Evolutionary conservation across 129 eudicot species (phyloP), one percentile per base, ranked within the genome.

Genomic region (Escallonia rubra): DNA sequence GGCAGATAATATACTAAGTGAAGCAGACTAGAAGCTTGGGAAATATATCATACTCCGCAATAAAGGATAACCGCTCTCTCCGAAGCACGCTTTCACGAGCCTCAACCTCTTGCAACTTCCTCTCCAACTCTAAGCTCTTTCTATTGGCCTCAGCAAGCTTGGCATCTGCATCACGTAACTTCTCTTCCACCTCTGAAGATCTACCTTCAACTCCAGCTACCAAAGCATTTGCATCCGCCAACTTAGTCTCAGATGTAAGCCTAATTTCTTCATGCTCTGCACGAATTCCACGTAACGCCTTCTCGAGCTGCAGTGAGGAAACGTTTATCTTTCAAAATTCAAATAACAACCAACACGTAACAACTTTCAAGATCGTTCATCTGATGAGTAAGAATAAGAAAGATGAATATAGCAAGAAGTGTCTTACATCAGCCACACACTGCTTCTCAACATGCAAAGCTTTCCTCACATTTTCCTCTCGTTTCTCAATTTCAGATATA

Each of bases 111-210:
- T 85, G 87, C 76, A 85, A 47, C 78, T 79, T 89, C 79, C 85
- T 85, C 68, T 94, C 97, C 65, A 94, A 8, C 66, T 90, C 97
- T 70, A 80, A 63, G 81, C 77, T 79, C 80, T 85, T 90, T 73
- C 90, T 73, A 66, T 75, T 82, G 46, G 78, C 87, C 81, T 90
- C 99, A 50, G 94, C 87, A 72, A 85, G 92, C 72, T 76, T 94
- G 13, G 89, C 84, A 75, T 87, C 89, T 11, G 88, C 97, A 57
- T 78, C 78, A 66, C 52, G 81, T 79, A 90, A 68, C 71, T 85
- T 94, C 43, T 78, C 82, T 62, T 87, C 87, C 64, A 90, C 83
- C 67, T 87, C 85, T 61, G 82, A 50, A 56, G 93, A 81, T 77
- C 76, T 82, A 69, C 83, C 86, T 48, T 77, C 81, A 58, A 87